phyloP scores from a whole-genome alignment of 148 eudicot species.

The Rhododendron molle region DNA sequence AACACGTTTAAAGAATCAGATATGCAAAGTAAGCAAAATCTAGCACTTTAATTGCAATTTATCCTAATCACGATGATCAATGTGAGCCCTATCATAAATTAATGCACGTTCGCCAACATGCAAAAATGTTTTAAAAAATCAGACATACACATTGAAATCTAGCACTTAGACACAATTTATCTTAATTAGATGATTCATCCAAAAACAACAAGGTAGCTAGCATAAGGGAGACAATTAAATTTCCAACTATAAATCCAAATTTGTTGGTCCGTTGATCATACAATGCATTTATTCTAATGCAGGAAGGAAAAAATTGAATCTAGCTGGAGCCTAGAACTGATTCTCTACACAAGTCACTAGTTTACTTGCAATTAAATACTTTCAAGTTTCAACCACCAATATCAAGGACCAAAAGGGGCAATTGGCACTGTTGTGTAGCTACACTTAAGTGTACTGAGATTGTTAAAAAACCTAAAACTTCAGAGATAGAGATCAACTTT shows the following conservation, averaged over 20 bases:
- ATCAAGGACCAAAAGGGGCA: not conserved
- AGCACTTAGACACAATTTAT: not conserved
- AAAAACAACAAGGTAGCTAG: not conserved
- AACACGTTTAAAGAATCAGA: not conserved
- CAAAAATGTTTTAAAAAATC: not conserved
- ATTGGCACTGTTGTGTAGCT: not conserved
- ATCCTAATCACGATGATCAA: not conserved
- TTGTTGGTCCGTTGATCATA: not conserved
- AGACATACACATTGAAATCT: not conserved
- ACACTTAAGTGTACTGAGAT: not conserved
- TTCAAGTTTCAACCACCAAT: not conserved
- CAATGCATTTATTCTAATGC: not conserved
- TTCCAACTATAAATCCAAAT: not conserved
- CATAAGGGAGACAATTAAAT: not conserved
- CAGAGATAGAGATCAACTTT: not conserved
- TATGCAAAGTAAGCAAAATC: not conserved
- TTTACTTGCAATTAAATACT: not conserved
- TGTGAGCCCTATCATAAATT: not conserved
- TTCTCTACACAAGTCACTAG: not conserved
- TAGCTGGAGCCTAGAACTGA: not conserved
- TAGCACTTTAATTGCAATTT: not conserved
- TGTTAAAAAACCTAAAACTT: not conserved
- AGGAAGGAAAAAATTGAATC: not conserved
- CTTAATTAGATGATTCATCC: not conserved
- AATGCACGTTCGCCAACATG: not conserved